A percentile compares a stretch with the other conserved stretches of the same genome.
Conservation (phyloP, 176 grass and related monocot genomes). For the Phoenix dactylifera region DNA sequence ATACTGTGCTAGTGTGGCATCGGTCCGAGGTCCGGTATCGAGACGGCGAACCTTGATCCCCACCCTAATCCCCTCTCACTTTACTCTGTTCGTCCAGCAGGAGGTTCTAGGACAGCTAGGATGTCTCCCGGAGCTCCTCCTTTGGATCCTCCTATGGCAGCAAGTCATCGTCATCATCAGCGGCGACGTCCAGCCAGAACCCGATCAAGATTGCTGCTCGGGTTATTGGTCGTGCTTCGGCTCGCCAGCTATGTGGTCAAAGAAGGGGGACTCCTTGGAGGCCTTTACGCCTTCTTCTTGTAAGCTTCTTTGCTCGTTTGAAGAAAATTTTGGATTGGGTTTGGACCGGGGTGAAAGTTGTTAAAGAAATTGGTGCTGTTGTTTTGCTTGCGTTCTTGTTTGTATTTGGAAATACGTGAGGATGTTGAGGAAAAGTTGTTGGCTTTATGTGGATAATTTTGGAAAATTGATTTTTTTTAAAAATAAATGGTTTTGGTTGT, state of each 20-base stretch:
- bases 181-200: slow-evolving; percentile 15
- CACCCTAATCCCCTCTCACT: too few species aligned
- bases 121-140: slow-evolving; percentile 23
- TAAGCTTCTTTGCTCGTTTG: slow-evolving; percentile 3
- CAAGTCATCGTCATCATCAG: slow-evolving; percentile 10
- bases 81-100: background rate
- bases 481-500: too few species aligned
- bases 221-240: slow-evolving; percentile 56
- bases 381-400: background rate
- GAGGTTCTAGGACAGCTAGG: slow-evolving; percentile 26
- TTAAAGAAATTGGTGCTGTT: too few species aligned
- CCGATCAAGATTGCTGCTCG: slow-evolving; percentile 3
- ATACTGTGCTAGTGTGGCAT: too few species aligned
- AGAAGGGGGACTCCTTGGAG: slow-evolving; percentile 29
- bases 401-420: too few species aligned
- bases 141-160: background rate
- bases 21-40: too few species aligned
- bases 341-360: too few species aligned
- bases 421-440: too few species aligned
- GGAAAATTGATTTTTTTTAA: too few species aligned
- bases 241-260: slow-evolving; percentile 19
- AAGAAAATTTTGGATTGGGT: slow-evolving; percentile 2
- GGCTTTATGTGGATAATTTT: too few species aligned
- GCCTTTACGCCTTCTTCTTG: slow-evolving; percentile 15
- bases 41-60: too few species aligned